These are phyloP conservation scores for Chytridium lagenaria DNA, from an alignment of 371 early-diverging fungal species.

Conservation along the genomic window DNA sequence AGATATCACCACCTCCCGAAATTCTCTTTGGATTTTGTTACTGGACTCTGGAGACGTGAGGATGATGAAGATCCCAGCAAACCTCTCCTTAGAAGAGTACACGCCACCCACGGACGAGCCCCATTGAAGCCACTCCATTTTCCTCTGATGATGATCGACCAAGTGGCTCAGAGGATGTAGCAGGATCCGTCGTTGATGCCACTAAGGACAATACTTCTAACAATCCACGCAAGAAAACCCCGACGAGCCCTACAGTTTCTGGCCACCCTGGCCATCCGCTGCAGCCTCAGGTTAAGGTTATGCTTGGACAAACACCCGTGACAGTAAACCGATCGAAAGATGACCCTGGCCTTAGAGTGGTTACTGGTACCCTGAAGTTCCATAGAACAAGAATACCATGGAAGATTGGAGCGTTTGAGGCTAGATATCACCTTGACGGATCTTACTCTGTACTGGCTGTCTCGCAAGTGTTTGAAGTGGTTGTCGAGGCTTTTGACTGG, in stretches of 20 bases:
- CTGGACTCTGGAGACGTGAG: constrained; percentile 34
- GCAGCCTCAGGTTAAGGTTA: background rate
- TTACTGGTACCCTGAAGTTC: constrained; percentile 44
- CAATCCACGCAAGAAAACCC: constrained; percentile 9
- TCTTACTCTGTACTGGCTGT: constrained; percentile 83
- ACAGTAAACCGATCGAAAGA: constrained; percentile 21
- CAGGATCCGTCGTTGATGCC: background rate
- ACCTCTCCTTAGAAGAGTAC: constrained; percentile 25
- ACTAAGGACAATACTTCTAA: no score
- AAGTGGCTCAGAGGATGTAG: background rate
- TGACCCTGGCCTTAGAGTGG: constrained; percentile 39
- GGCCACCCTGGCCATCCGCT: background rate
- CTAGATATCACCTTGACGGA: constrained; percentile 86
- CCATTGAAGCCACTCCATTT: no score
- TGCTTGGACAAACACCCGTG: constrained; percentile 38
- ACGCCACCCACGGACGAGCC: no score
- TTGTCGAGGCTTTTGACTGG: constrained; percentile 40
- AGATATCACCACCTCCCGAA: constrained; percentile 79
- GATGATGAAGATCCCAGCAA: constrained; percentile 54
- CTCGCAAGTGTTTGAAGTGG: constrained; percentile 80
- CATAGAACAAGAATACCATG: constrained; percentile 71
- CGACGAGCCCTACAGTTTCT: background rate
- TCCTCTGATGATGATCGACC: constrained; percentile 16
- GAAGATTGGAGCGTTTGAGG: constrained; percentile 84
- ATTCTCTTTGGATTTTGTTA: constrained; percentile 71